Conservation (phyloP, 1,284 basidiomycete genomes). For the Phellinidium pouzarii region DNA sequence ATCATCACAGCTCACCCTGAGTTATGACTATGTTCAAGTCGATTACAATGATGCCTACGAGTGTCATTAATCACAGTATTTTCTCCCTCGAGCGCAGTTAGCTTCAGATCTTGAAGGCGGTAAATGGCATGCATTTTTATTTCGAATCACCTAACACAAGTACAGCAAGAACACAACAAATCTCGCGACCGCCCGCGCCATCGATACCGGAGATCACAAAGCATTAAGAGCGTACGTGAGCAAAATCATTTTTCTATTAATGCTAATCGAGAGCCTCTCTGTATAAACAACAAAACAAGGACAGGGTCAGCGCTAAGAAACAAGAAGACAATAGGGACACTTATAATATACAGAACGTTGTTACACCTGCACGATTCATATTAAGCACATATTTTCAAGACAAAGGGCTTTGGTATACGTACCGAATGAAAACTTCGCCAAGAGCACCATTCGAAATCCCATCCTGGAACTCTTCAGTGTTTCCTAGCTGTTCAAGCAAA, state of each 20-base stretch:
- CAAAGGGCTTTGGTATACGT: slow-evolving; percentile 25
- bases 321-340: slow-evolving; percentile 31
- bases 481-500: slow-evolving; percentile 81
- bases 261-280: slow-evolving; percentile 11
- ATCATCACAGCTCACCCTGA: not conserved
- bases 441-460: slow-evolving; percentile 93
- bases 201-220: not conserved
- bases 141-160: not conserved
- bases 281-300: slow-evolving; percentile 5
- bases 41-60: too few relatives aligned
- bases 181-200: not conserved
- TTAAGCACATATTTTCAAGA: slow-evolving; percentile 8
- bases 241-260: not conserved
- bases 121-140: slow-evolving; percentile 2
- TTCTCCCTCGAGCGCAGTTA: not conserved
- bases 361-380: slow-evolving; percentile 51
- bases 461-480: slow-evolving; percentile 97
- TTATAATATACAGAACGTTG: slow-evolving; percentile 91
- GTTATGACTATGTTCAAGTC: not conserved
- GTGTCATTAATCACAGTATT: too few relatives aligned
- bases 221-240: not conserved
- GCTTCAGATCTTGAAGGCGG: not conserved
- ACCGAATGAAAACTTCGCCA: slow-evolving; percentile 98
- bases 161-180: slow-evolving; percentile 1
- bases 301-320: not conserved